A percentile compares a stretch with the other conserved stretches of the same genome.
phyloP scores from a whole-genome alignment of 768 basidiomycete species.

The Phlebiopsis gigantea region DNA sequence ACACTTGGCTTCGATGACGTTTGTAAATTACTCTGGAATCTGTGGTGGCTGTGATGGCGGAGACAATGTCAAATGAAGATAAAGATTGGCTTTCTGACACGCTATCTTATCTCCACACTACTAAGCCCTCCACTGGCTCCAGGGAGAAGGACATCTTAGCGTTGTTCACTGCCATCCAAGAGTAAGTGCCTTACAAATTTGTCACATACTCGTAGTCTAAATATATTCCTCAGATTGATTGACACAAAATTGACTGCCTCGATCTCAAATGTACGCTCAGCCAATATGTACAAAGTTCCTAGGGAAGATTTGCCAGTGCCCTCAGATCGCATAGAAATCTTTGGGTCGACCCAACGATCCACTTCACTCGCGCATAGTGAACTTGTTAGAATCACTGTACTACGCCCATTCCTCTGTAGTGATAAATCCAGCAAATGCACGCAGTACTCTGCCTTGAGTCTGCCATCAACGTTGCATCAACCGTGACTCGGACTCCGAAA shows the following conservation, averaged over 20 bases:
- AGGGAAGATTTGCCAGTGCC: constrained; percentile 45
- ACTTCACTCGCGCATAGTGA: constrained; percentile 1
- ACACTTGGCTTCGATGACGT: background rate
- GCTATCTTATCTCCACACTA: constrained; percentile 55
- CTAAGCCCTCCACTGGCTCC: constrained; percentile 56
- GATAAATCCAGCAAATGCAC: background rate
- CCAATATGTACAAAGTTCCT: constrained; percentile 65
- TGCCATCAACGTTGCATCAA: no score
- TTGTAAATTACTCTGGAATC: constrained; percentile 67
- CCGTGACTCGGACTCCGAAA: no score
- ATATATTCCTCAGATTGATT: constrained; percentile 45
- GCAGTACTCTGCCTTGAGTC: no score
- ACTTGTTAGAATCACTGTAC: constrained; percentile 8
- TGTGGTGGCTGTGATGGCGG: constrained; percentile 54
- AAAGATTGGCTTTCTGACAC: constrained; percentile 54
- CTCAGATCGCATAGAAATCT: constrained; percentile 40
- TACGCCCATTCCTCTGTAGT: background rate
- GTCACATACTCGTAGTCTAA: background rate
- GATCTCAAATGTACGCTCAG: constrained; percentile 53
- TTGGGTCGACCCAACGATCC: constrained; percentile 10
- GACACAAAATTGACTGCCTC: no score
- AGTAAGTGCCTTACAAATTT: constrained; percentile 33
- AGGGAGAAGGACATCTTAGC: constrained; percentile 55
- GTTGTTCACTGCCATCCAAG: constrained; percentile 49
- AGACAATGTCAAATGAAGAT: constrained; percentile 52